Base-by-base conservation (phyloP, 805 yeast species). In the Sugiyamaella mastotermitis region DNA sequence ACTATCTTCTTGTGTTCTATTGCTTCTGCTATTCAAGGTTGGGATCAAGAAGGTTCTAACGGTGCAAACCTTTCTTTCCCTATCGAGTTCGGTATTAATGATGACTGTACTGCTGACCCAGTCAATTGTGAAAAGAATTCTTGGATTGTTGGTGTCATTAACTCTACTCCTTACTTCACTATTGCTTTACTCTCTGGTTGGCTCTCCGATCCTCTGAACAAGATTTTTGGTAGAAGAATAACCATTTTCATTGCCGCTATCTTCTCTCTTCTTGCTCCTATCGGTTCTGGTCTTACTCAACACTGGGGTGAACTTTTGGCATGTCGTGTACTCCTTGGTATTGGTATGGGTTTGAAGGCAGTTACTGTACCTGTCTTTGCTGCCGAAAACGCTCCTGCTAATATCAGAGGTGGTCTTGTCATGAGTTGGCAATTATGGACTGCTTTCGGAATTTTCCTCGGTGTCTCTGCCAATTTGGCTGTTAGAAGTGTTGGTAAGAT, bases 381-480 rank as follows among this genome's bases (percentile, higher is more conserved):
- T 18, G 80, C 82, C 14, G 83, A 77, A 52, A 69, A 75, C 50
- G 55, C 76, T 3, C 81, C 82, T 1, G 69, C 71, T 9, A 55
- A 57, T 10, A 66, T 72, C 24, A 65, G 84, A 52, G 85, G 85
- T 35, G 72, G 81, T 1, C 60, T 79, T 43, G 75, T 76, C 33
- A 76, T 78, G 79, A 64, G 73, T 55, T 78, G 83, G 81, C 84
- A 79, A 58, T 72, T 76, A 47, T 78, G 77, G 64, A 76, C 82
- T 7, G 83, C 84, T 2, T 72, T 78, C 38, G 85, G 85, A 41
- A 76, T 79, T 44, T 71, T 76, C 70, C 64, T 78, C 48, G 84
- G 84, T 14, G 73, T 74, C 43, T 73, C 74, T 22, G 68, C 78
- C 17, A 68, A 72, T 23, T 65, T 77, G 41, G 79, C 78, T 1